phyloP scores from a whole-genome alignment of 768 basidiomycete species.

The Collybia sp. region DNA sequence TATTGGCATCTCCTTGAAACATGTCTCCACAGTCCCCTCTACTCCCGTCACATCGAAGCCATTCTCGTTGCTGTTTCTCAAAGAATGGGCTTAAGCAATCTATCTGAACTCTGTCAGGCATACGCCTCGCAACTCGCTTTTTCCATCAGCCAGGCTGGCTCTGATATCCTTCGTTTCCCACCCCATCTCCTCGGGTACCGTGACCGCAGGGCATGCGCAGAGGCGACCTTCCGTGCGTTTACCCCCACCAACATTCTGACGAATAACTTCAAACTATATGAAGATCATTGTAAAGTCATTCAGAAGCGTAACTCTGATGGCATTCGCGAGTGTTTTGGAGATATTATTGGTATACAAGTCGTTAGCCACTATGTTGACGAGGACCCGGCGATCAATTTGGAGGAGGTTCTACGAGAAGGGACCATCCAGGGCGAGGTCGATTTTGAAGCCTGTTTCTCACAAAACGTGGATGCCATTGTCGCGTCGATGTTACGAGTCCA shows the following conservation, averaged over 20 bases:
- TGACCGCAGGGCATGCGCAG: conserved; percentile 61
- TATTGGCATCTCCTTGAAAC: conserved; percentile 89
- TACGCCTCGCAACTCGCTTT: conserved; percentile 76
- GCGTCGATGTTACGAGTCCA: conserved; percentile 57
- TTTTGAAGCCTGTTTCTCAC: conserved; percentile 31
- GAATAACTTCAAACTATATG: conserved; percentile 40
- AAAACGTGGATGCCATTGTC: conserved; percentile 53
- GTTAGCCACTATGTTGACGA: conserved; percentile 38
- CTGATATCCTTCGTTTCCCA: conserved; percentile 60
- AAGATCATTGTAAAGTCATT: conserved; percentile 56
- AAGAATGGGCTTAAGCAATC: conserved; percentile 58
- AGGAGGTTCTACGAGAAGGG: conserved; percentile 30
- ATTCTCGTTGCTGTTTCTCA: conserved; percentile 58
- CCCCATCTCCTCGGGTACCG: conserved; percentile 73
- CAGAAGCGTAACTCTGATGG: conserved; percentile 47
- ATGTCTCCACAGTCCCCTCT: conserved; percentile 34
- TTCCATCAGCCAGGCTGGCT: conserved; percentile 48
- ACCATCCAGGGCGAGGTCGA: conserved; percentile 24
- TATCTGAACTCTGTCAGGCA: conserved; percentile 66
- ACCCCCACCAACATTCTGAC: conserved; percentile 63
- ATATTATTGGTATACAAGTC: conserved; percentile 61
- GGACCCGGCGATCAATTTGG: conserved; percentile 14
- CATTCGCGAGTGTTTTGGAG: conserved; percentile 59
- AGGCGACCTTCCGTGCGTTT: conserved; percentile 61
- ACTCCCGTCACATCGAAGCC: conserved; percentile 37